These are phyloP conservation scores for Microbotryum saponariae DNA, from an alignment of 1,284 basidiomycete genomes.

Conservation along the genomic window DNA sequence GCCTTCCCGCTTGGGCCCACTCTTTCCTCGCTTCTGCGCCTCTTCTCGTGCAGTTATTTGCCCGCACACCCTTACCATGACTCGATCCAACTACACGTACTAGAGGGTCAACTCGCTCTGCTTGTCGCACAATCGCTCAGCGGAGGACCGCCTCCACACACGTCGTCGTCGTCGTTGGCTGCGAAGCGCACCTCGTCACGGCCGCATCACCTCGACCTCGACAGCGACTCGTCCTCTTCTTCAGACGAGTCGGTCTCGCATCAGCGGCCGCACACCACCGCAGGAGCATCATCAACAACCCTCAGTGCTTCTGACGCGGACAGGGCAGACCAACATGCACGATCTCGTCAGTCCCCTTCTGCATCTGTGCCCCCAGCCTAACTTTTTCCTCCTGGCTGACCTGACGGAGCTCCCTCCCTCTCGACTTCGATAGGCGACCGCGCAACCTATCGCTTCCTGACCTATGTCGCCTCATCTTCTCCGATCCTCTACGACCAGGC, in stretches of 20 bases:
- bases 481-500: constrained; percentile 15
- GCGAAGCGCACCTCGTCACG: neutral
- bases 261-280: too few relatives aligned
- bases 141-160: neutral
- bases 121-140: constrained; percentile 18
- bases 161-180: neutral
- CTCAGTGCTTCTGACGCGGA: too few relatives aligned
- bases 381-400: constrained; percentile 1
- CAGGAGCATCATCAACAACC: too few relatives aligned
- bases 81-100: constrained; percentile 27
- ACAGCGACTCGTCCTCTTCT: neutral
- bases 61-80: constrained; percentile 31
- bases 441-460: constrained; percentile 1
- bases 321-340: too few relatives aligned
- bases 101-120: constrained; percentile 26
- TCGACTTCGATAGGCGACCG: neutral
- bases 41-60: constrained; percentile 10
- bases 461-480: neutral
- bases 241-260: neutral
- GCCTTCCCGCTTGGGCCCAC: neutral
- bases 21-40: neutral
- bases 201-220: neutral
- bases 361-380: too few relatives aligned
- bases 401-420: too few relatives aligned
- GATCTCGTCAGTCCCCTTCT: too few relatives aligned